Evolutionary conservation across 1,139 yeast species (phyloP).

Genomic region (Pneumocystis canis): DNA sequence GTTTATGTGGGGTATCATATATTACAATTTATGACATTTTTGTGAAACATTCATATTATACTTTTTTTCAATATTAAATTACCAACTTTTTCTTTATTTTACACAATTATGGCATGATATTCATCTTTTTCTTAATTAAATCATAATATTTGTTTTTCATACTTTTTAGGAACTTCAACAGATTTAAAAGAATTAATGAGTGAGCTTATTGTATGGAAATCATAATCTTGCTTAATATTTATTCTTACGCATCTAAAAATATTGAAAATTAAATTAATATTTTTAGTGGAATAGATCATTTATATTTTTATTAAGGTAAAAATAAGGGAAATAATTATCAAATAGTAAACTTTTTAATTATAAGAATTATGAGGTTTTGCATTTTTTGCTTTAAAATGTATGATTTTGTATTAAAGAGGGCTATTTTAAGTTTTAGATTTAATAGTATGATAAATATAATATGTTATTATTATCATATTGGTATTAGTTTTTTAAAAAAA

Average conservation of each 20-base stretch:
- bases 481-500: slow-evolving; percentile 82
- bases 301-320: slow-evolving; percentile 76
- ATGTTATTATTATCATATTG: slow-evolving; percentile 81
- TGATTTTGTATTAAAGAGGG: slow-evolving; percentile 72
- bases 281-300: slow-evolving; percentile 93
- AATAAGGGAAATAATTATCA: slow-evolving; percentile 82
- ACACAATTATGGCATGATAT: slow-evolving; percentile 54
- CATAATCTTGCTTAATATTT: slow-evolving; percentile 79
- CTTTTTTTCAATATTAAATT: slow-evolving; percentile 91
- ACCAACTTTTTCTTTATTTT: slow-evolving; percentile 83
- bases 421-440: slow-evolving; percentile 83
- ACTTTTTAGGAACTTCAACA: slow-evolving; percentile 47
- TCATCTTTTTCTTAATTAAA: background rate
- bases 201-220: slow-evolving; percentile 79
- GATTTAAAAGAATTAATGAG: slow-evolving; percentile 82
- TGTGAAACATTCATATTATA: slow-evolving; percentile 98
- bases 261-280: slow-evolving; percentile 84
- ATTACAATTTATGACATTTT: slow-evolving; percentile 92
- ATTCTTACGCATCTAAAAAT: slow-evolving; percentile 89
- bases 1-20: slow-evolving; percentile 78
- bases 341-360: slow-evolving; percentile 75
- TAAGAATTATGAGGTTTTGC: slow-evolving; percentile 74
- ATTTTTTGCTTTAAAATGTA: slow-evolving; percentile 77
- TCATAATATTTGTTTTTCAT: background rate
- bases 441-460: slow-evolving; percentile 95